These are phyloP conservation scores for Strigomonas galati DNA, from an alignment of 208 protist genomes.

Conservation along the genomic window DNA sequence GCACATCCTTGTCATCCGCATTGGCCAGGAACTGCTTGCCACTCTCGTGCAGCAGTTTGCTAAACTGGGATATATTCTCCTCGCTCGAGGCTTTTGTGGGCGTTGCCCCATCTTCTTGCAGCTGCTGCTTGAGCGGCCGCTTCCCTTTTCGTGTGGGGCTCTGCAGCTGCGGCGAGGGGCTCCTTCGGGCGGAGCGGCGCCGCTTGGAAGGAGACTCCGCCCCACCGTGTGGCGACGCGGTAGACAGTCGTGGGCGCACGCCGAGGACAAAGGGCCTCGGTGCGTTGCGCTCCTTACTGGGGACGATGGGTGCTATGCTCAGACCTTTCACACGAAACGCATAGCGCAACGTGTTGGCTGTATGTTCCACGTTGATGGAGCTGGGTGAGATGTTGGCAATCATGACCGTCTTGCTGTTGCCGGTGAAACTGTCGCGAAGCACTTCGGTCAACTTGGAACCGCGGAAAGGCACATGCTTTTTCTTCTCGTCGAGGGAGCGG, in stretches of 20 bases:
- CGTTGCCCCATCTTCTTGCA: neutral
- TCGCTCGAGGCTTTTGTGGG: neutral
- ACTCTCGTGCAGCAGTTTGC: neutral
- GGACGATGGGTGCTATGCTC: constrained; percentile 48
- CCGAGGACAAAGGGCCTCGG: constrained; percentile 30
- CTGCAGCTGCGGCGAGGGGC: neutral
- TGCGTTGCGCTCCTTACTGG: constrained; percentile 66
- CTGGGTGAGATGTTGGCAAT: constrained; percentile 93
- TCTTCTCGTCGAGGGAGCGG: constrained; percentile 91
- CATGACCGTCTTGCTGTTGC: constrained; percentile 94
- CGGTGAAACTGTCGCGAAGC: constrained; percentile 94
- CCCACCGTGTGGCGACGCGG: neutral
- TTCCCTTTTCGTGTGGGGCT: neutral
- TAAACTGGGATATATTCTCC: neutral
- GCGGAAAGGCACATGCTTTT: constrained; percentile 95
- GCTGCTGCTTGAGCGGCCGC: neutral
- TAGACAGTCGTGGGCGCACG: neutral
- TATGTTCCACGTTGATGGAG: constrained; percentile 90
- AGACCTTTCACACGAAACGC: constrained; percentile 91
- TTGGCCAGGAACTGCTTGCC: neutral
- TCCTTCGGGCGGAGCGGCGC: neutral
- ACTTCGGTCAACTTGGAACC: constrained; percentile 96
- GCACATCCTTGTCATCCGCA: neutral
- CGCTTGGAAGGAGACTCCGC: constrained; percentile 11
- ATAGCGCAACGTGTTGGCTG: constrained; percentile 98